Evolutionary conservation across 225 moss, liverwort and hornwort genomes (phyloP).

Genomic region (Sphagnum contortum): DNA sequence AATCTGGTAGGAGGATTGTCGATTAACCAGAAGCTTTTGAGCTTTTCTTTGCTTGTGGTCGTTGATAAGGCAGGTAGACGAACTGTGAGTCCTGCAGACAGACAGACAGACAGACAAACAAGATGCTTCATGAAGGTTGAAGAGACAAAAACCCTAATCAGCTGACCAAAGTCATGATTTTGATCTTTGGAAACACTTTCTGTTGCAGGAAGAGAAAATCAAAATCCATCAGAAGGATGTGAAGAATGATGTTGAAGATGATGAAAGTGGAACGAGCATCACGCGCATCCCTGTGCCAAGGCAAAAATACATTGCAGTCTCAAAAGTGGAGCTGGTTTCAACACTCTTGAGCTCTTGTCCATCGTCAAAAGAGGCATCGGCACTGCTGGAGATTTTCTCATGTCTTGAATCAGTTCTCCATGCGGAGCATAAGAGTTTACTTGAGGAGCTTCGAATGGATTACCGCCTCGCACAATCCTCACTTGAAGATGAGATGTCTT

Average conservation of each 20-base stretch:
- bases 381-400: constrained; percentile 56
- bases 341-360: constrained; percentile 41
- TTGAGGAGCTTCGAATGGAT: constrained; percentile 82
- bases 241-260: constrained; percentile 8
- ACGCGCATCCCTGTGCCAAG: constrained; percentile 75
- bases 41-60: too few species aligned
- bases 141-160: too few species aligned
- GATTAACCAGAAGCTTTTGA: too few species aligned
- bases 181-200: too few species aligned
- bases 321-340: constrained; percentile 81
- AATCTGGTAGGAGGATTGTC: too few species aligned
- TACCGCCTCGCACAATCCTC: constrained; percentile 44
- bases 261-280: constrained; percentile 35
- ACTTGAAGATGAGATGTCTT: constrained; percentile 19
- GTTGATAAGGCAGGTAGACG: too few species aligned
- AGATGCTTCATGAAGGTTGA: too few species aligned
- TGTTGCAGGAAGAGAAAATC: too few species aligned
- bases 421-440: constrained; percentile 63
- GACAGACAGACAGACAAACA: too few species aligned
- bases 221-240: background rate
- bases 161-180: too few species aligned
- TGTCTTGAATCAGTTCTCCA: constrained; percentile 72
- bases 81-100: too few species aligned
- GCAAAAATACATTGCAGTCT: constrained; percentile 66
- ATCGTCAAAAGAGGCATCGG: constrained; percentile 32